A percentile compares a stretch with the other conserved stretches of the same genome.
These are phyloP conservation scores for Xylaria telfairii DNA, from an alignment of 495 filamentous ascomycete genomes.

Conservation along the genomic window DNA sequence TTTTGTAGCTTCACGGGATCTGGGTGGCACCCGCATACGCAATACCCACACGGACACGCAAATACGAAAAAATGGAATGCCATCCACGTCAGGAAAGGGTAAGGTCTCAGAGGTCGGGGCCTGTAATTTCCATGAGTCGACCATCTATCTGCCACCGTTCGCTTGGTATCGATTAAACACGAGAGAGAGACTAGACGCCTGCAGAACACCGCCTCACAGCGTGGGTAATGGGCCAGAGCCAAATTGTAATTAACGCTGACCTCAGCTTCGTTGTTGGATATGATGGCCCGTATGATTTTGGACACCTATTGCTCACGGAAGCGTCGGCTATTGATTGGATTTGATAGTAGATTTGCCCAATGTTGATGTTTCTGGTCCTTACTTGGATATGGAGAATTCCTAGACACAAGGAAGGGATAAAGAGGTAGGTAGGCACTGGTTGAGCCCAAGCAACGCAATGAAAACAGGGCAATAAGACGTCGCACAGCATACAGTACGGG, in stretches of 20 bases:
- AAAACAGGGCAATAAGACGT: constrained; percentile 1
- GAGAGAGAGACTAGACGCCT: constrained; percentile 14
- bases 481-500: neutral
- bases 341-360: neutral
- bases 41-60: constrained; percentile 36
- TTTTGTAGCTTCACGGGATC: constrained; percentile 41
- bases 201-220: constrained; percentile 7
- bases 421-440: neutral
- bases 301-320: constrained; percentile 14
- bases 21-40: constrained; percentile 23
- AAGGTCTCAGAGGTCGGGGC: constrained; percentile 40
- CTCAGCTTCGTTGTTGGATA: constrained; percentile 6
- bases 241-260: constrained; percentile 16
- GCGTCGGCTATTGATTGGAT: neutral
- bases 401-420: neutral
- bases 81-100: constrained; percentile 34
- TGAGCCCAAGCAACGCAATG: neutral
- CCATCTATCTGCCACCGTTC: constrained; percentile 12
- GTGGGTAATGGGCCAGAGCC: neutral
- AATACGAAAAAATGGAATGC: constrained; percentile 45
- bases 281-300: neutral
- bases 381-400: neutral
- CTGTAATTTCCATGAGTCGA: constrained; percentile 37
- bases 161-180: constrained; percentile 21
- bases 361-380: neutral